Conservation (phyloP, 208 protist species). For the Trichomonas gallinae region DNA sequence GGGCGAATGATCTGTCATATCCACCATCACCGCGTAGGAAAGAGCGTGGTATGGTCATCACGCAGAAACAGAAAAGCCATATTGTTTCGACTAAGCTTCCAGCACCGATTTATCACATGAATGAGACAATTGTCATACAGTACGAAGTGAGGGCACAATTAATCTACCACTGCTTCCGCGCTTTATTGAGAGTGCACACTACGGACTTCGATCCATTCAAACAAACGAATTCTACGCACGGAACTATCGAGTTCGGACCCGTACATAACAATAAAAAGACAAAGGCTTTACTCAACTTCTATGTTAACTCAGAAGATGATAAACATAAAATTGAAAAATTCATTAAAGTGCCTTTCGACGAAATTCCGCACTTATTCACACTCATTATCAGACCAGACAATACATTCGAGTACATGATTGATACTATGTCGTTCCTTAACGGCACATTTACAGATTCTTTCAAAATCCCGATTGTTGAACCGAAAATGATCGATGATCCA, state of each 20-base stretch:
- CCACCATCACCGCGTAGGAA: not conserved
- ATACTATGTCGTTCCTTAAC: constrained; percentile 12
- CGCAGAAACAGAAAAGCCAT: not conserved
- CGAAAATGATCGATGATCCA: not conserved
- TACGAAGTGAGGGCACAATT: not conserved
- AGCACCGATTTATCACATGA: not conserved
- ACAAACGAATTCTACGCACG: constrained; percentile 27
- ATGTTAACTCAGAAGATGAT: not conserved
- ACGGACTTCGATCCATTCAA: not conserved
- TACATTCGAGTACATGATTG: constrained; percentile 36
- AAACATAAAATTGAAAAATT: not conserved
- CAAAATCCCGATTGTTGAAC: not conserved
- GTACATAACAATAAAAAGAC: constrained; percentile 32
- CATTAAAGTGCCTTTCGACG: constrained; percentile 24
- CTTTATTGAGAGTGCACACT: not conserved
- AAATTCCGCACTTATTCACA: constrained; percentile 35
- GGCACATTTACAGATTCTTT: constrained; percentile 28
- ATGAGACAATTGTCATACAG: not conserved
- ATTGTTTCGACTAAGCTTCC: not conserved
- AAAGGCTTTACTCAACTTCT: constrained; percentile 39
- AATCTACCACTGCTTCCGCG: too few relatives aligned
- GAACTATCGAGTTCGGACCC: constrained; percentile 45
- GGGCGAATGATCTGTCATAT: not conserved
- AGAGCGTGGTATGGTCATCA: not conserved
- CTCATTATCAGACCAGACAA: constrained; percentile 34